Conservation (phyloP, 768 basidiomycete species). For the Lyophyllum shimeji region DNA sequence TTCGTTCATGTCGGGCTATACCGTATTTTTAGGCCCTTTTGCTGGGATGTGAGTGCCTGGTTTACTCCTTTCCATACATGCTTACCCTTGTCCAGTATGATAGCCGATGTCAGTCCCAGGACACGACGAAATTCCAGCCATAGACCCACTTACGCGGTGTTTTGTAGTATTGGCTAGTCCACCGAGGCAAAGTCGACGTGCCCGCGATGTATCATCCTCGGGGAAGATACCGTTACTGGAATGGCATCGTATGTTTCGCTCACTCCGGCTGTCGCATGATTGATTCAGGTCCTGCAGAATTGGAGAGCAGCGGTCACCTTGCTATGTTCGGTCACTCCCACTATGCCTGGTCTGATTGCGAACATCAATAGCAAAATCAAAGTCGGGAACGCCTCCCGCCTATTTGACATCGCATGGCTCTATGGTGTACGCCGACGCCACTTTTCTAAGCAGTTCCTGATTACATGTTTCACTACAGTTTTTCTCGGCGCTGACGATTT, state of each 20-base stretch:
- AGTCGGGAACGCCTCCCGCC: slow-evolving; percentile 53
- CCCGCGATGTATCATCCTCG: slow-evolving; percentile 82
- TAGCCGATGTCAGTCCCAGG: slow-evolving; percentile 38
- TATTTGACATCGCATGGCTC: slow-evolving; percentile 77
- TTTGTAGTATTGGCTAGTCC: slow-evolving; percentile 74
- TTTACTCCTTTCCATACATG: not conserved
- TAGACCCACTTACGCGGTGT: not conserved
- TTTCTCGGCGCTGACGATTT: slow-evolving; percentile 32
- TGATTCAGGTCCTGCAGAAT: slow-evolving; percentile 56
- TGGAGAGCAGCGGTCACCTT: slow-evolving; percentile 77
- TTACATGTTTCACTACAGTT: slow-evolving; percentile 27
- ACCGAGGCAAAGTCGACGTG: slow-evolving; percentile 70
- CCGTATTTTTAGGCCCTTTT: slow-evolving; percentile 85
- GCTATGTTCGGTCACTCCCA: slow-evolving; percentile 65
- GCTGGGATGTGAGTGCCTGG: slow-evolving; percentile 61
- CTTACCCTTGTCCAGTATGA: slow-evolving; percentile 32
- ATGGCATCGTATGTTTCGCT: slow-evolving; percentile 60
- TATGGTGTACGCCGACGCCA: slow-evolving; percentile 57
- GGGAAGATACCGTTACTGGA: slow-evolving; percentile 76
- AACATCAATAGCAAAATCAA: slow-evolving; percentile 66
- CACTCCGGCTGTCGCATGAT: not conserved
- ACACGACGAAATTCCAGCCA: not conserved
- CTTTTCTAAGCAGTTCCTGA: not conserved
- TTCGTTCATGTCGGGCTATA: slow-evolving; percentile 80
- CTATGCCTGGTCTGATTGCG: slow-evolving; percentile 74